Evolutionary conservation across 345 rosid genomes (phyloP).

Genomic region (Eucalyptus tenuipes): DNA sequence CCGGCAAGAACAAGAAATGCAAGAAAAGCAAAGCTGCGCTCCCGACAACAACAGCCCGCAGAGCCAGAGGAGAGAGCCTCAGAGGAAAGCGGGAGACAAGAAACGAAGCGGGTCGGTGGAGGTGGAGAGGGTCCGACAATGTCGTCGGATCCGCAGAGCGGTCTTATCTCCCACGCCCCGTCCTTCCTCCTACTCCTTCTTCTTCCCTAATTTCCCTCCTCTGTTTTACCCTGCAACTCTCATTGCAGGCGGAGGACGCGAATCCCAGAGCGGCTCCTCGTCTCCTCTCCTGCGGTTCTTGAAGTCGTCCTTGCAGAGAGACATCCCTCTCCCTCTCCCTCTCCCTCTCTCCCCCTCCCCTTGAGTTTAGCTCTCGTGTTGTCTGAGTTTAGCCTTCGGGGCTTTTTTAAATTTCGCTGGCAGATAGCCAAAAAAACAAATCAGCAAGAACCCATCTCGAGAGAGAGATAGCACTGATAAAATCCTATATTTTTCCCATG

Average conservation of each 20-base stretch:
- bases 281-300: not conserved
- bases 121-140: conserved; percentile 11
- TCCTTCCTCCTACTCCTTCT: not conserved
- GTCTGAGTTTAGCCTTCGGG: not conserved
- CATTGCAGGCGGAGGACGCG: not conserved
- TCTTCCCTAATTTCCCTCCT: not conserved
- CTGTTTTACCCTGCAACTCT: not conserved
- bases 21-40: not conserved
- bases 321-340: not conserved
- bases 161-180: not conserved
- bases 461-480: not conserved
- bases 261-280: not conserved
- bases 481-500: not conserved
- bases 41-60: not conserved
- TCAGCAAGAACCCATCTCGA: not conserved
- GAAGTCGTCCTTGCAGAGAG: not conserved
- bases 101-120: not conserved
- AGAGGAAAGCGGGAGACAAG: not conserved
- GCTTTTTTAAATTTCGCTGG: not conserved
- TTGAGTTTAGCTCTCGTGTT: not conserved
- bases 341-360: not conserved
- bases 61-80: not conserved
- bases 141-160: conserved; percentile 14
- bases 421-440: not conserved
- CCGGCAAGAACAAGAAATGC: not conserved